These are phyloP conservation scores for Lepidium sativum DNA, from an alignment of 345 rosid species.

Conservation along the genomic window DNA sequence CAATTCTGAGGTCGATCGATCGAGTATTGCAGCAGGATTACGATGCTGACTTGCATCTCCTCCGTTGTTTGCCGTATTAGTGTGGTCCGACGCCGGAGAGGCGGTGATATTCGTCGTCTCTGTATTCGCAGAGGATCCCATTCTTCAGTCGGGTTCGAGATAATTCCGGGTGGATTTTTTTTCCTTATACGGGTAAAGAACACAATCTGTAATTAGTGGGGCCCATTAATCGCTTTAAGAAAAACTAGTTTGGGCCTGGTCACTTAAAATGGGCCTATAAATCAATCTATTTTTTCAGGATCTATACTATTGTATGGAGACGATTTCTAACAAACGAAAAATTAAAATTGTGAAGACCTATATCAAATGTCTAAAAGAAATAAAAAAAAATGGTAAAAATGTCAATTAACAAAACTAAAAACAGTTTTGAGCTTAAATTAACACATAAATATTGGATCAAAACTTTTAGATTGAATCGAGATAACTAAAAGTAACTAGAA, in stretches of 20 bases:
- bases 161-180: constrained; percentile 5
- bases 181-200: neutral
- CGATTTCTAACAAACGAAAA: no score
- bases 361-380: no score
- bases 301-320: no score
- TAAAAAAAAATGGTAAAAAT: no score
- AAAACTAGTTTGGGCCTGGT: neutral
- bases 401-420: no score
- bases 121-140: constrained; percentile 75
- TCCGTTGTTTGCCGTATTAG: constrained; percentile 5
- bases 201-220: neutral
- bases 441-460: no score
- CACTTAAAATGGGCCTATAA: neutral
- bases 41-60: constrained; percentile 17
- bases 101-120: constrained; percentile 40
- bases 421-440: no score
- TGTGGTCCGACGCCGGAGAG: constrained; percentile 28
- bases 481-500: no score
- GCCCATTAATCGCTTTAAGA: neutral
- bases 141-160: constrained; percentile 17
- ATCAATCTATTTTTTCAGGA: no score
- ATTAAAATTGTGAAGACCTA: no score
- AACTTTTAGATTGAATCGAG: no score
- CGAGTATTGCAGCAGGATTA: constrained; percentile 6
- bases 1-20: constrained; percentile 27